A percentile compares a stretch with the other conserved stretches of the same genome.
These are phyloP conservation scores for Fusarium proliferatum DNA, from an alignment of 2,329 filamentous ascomycete species.

Conservation along the genomic window DNA sequence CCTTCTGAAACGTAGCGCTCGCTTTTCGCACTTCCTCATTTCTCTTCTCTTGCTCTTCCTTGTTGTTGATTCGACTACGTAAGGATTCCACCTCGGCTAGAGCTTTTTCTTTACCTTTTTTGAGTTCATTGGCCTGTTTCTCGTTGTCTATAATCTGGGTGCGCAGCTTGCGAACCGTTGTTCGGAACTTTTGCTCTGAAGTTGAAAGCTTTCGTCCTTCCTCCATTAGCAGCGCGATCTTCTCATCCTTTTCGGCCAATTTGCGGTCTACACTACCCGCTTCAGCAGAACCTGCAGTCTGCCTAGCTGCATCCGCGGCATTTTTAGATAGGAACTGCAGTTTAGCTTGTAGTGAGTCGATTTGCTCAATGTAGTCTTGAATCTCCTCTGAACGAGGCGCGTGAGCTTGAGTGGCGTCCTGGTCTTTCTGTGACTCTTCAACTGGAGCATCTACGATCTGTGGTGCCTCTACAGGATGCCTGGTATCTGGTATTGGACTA, in stretches of 20 bases:
- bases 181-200: slow-evolving; percentile 85
- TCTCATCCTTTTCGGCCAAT: slow-evolving; percentile 88
- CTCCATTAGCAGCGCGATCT: slow-evolving; percentile 88
- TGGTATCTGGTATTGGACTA: not conserved
- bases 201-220: slow-evolving; percentile 91
- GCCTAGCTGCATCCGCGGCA: slow-evolving; percentile 79
- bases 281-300: slow-evolving; percentile 70
- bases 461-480: slow-evolving; percentile 1
- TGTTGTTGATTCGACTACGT: slow-evolving; percentile 60
- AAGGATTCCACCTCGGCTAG: slow-evolving; percentile 60
- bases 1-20: slow-evolving; percentile 60
- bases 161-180: slow-evolving; percentile 84
- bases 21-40: slow-evolving; percentile 63
- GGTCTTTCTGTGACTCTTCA: slow-evolving; percentile 8
- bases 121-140: slow-evolving; percentile 70
- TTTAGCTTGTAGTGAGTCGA: slow-evolving; percentile 92
- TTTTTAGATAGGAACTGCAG: slow-evolving; percentile 87
- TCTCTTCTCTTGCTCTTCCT: slow-evolving; percentile 66
- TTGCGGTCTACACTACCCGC: slow-evolving; percentile 78
- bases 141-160: slow-evolving; percentile 73
- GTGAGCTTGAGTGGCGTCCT: slow-evolving; percentile 44
- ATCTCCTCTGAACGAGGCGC: slow-evolving; percentile 78
- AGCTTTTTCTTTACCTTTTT: slow-evolving; percentile 68
- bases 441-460: not conserved
- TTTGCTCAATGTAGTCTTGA: slow-evolving; percentile 84